These are phyloP conservation scores for Candida xiaguanensis DNA, from an alignment of 805 yeast genomes.

Conservation along the genomic window DNA sequence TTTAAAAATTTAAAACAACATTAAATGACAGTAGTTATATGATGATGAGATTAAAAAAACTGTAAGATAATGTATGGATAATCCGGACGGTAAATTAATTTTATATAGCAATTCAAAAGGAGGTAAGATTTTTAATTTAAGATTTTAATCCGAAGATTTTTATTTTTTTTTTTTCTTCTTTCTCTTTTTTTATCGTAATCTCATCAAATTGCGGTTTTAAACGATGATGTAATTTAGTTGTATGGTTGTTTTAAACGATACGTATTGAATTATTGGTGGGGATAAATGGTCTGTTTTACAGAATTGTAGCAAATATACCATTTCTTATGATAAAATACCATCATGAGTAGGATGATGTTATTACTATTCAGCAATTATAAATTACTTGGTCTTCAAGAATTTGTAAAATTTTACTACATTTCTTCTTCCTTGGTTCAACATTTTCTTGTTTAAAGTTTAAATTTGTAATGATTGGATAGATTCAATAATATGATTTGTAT, in stretches of 20 bases:
- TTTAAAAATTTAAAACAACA: too few relatives aligned
- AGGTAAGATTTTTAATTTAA: background rate
- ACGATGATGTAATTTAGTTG: background rate
- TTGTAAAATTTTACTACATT: too few relatives aligned
- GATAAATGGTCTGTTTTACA: too few relatives aligned
- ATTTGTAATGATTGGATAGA: too few relatives aligned
- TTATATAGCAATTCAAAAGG: background rate
- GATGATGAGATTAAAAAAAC: background rate
- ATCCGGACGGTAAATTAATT: background rate
- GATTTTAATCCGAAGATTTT: background rate
- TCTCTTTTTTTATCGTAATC: background rate
- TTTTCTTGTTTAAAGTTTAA: too few relatives aligned
- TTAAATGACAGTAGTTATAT: background rate
- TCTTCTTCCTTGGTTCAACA: too few relatives aligned
- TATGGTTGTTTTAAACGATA: too few relatives aligned
- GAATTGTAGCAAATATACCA: background rate
- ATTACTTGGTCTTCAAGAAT: background rate
- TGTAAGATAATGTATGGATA: background rate
- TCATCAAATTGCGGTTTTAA: background rate
- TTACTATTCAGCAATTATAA: too few relatives aligned
- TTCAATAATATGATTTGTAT: too few relatives aligned
- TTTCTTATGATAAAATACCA: too few relatives aligned
- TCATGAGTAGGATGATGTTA: too few relatives aligned
- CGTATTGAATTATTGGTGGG: too few relatives aligned
- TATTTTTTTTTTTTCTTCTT: background rate